Percentiles rank a stretch among this genome's conserved stretches.
These are phyloP conservation scores for Pyrus pyrifolia DNA, from an alignment of 306 rosid genomes.

Conservation along the genomic window DNA sequence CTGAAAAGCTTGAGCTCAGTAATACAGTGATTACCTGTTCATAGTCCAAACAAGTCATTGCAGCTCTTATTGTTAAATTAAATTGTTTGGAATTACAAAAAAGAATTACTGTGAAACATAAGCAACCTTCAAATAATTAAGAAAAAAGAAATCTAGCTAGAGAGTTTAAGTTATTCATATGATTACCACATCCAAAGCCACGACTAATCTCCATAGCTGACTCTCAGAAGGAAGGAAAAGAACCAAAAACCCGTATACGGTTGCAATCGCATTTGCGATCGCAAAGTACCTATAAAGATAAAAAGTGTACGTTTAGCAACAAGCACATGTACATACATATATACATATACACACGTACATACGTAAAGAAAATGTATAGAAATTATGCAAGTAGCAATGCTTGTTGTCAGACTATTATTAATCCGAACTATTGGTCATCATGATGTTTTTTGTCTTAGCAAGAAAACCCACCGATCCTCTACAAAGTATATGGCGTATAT, in stretches of 20 bases:
- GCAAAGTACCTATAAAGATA: slow-evolving; percentile 49
- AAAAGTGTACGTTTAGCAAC: background rate
- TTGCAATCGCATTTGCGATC: slow-evolving; percentile 53
- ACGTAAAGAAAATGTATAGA: background rate
- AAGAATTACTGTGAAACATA: no score
- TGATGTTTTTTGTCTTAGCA: background rate
- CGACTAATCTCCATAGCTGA: slow-evolving; percentile 66
- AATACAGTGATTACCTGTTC: slow-evolving; percentile 51
- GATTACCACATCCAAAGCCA: slow-evolving; percentile 63
- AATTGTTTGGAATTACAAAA: no score
- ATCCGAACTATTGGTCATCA: background rate
- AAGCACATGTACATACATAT: background rate
- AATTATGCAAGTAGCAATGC: background rate
- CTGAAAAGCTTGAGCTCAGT: slow-evolving; percentile 57
- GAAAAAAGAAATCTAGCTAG: background rate
- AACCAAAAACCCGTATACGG: slow-evolving; percentile 64
- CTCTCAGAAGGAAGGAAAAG: slow-evolving; percentile 64
- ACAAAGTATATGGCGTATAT: background rate
- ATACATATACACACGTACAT: no score
- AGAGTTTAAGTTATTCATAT: background rate
- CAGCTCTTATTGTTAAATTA: background rate
- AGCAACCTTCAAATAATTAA: background rate
- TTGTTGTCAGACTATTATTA: no score
- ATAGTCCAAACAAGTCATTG: background rate
- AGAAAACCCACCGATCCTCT: background rate